Evolutionary conservation across 495 filamentous ascomycete species (phyloP).

Genomic region (Aspergillus olivimuriae): DNA sequence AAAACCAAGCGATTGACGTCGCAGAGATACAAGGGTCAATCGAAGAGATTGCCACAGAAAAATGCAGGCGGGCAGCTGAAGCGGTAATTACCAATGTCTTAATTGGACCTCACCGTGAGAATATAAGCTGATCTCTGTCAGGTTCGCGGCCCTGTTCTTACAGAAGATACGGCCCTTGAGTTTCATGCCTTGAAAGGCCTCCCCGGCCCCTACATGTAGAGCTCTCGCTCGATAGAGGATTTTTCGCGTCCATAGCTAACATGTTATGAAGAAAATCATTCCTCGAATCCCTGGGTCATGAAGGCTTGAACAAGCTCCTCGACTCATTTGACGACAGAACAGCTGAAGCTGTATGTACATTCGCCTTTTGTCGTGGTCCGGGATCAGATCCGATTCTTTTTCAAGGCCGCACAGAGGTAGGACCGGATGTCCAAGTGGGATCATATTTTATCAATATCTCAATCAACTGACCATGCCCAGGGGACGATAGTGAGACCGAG

Average conservation of each 20-base stretch:
- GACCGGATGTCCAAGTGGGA: no score
- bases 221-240: not conserved
- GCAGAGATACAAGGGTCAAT: conserved; percentile 88
- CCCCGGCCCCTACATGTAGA: conserved; percentile 95
- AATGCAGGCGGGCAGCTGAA: conserved; percentile 65
- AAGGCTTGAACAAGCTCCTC: conserved; percentile 86
- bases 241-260: not conserved
- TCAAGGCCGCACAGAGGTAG: conserved; percentile 68
- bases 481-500: conserved; percentile 35
- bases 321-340: conserved; percentile 82
- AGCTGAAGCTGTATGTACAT: conserved; percentile 92
- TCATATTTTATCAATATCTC: no score
- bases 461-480: conserved; percentile 22
- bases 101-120: not conserved
- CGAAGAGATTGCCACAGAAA: conserved; percentile 84
- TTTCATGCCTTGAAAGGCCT: conserved; percentile 84
- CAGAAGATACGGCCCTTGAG: conserved; percentile 92
- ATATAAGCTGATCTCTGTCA: conserved; percentile 25
- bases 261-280: conserved; percentile 74
- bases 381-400: conserved; percentile 83
- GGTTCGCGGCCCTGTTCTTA: conserved; percentile 82
- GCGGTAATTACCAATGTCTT: conserved; percentile 19
- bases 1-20: conserved; percentile 69
- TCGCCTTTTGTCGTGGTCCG: conserved; percentile 83
- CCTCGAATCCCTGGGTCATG: conserved; percentile 70